Evolutionary conservation across 2,329 filamentous ascomycete species (phyloP).

Genomic region (Clarireedia hainanense): DNA sequence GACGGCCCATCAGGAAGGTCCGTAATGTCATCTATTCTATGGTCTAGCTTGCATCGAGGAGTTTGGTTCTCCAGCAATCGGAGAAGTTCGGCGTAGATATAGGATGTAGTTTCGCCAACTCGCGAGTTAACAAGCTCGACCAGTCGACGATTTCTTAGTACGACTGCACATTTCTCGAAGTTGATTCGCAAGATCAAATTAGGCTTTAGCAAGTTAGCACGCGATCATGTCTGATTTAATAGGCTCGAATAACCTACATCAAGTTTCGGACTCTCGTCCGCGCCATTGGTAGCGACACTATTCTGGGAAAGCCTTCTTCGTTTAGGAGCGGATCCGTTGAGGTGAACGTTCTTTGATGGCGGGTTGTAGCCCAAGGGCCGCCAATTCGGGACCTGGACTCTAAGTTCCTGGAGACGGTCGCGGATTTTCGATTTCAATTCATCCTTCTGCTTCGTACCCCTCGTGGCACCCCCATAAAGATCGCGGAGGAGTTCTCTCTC

Average conservation of each 20-base stretch:
- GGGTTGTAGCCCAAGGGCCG: conserved; percentile 3
- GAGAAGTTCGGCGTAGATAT: conserved; percentile 70
- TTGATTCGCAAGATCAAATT: conserved; percentile 73
- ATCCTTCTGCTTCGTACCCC: conserved; percentile 57
- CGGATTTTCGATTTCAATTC: conserved; percentile 52
- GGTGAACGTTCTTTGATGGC: conserved; percentile 15
- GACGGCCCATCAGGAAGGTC: conserved; percentile 27
- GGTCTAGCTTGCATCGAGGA: conserved; percentile 56
- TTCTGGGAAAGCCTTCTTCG: conserved; percentile 48
- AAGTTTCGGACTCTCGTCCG: conserved; percentile 34
- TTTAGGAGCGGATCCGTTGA: conserved; percentile 33
- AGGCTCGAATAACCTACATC: conserved; percentile 39
- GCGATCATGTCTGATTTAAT: conserved; percentile 5
- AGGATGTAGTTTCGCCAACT: conserved; percentile 65
- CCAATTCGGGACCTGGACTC: conserved; percentile 35
- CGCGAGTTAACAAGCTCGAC: conserved; percentile 62
- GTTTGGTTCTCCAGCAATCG: conserved; percentile 61
- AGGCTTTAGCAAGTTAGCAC: conserved; percentile 41
- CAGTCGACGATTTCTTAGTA: conserved; percentile 72
- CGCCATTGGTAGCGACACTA: conserved; percentile 31
- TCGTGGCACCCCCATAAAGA: conserved; percentile 44
- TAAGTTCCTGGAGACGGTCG: conserved; percentile 44
- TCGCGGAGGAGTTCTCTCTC: conserved; percentile 52
- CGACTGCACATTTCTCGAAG: conserved; percentile 74
- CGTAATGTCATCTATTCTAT: conserved; percentile 38